Conservation (phyloP, 345 rosid genomes). For the Salix purpurea region DNA sequence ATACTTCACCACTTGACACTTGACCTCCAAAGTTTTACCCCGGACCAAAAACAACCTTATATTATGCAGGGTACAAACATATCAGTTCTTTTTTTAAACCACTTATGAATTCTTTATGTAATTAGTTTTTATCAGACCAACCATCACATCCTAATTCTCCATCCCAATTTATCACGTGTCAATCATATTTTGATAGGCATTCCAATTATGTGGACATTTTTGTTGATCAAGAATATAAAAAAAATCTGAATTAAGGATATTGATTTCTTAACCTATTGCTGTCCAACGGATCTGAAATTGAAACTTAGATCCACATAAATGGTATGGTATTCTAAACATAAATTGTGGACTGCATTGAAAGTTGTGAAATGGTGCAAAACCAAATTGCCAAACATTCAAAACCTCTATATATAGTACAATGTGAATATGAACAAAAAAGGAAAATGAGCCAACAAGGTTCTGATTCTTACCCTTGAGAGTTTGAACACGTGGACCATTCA, state of each 20-base stretch:
- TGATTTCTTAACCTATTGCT: not conserved
- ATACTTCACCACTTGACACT: not conserved
- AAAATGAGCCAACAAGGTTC: not conserved
- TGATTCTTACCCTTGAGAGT: constrained; percentile 50
- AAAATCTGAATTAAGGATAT: not conserved
- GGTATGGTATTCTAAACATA: not conserved
- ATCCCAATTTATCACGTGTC: not conserved
- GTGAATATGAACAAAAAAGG: not conserved
- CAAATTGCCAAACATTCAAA: not conserved
- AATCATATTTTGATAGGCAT: not conserved
- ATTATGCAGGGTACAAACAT: not conserved
- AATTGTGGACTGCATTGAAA: not conserved
- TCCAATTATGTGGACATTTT: not conserved
- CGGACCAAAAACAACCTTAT: not conserved
- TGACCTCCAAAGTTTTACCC: not conserved
- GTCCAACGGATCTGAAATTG: not conserved
- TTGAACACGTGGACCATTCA: constrained; percentile 44
- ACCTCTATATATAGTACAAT: not conserved
- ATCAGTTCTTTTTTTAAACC: not conserved
- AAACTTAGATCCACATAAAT: not conserved
- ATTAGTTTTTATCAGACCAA: not conserved
- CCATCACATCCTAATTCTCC: not conserved
- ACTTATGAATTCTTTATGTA: not conserved
- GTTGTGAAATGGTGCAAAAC: not conserved
- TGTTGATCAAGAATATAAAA: not conserved